Evolutionary conservation across 441 rosid species (phyloP), one percentile per base, ranked within the genome.

Genomic region (Brassica balearica): DNA sequence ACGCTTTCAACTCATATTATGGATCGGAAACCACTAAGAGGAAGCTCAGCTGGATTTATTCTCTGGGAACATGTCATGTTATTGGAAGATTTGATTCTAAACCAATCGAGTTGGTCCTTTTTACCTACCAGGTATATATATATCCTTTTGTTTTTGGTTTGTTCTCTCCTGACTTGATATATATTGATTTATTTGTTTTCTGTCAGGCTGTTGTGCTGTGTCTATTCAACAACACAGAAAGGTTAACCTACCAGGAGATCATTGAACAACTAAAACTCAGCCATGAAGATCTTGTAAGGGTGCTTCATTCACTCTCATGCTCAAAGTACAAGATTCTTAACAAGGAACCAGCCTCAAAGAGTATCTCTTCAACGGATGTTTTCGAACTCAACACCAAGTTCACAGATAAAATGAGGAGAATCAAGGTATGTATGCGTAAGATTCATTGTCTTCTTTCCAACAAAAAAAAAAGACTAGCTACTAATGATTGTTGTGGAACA

Each of bases 301-400:
- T 93, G 80, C 92, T 95, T 36, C 97, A 90, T 79, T 93, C 97
- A 7, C 69, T 93, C 55, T 91, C 97, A 6, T 95, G 97, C 73
- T 89, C 83, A 48, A 95, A 90, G 85, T 88, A 95, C 81, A 91
- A 92, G 89, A 89, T 95, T 78, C 98, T 95, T 48, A 53, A 0
- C 2, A 95, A 92, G 83, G 92, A 90, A 74, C 91, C 97, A 17
- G 80, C 63, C 68, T 84, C 95, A 5, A 92, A 82, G 81, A 88
- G 43, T 17, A 76, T 93, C 34, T 85, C 89, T 5, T 81, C 77
- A 5, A 82, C 84, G 0, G 95, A 95, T 73, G 65, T 43, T 80
- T 95, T 92, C 71, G 92, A 91, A 76, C 87, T 89, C 83, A 95
- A 95, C 82, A 64, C 84, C 48, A 93, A 83, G 76, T 95, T 95